Evolutionary conservation across 2,329 filamentous ascomycete species (phyloP).

Genomic region (Cryphonectria carpinicola): DNA sequence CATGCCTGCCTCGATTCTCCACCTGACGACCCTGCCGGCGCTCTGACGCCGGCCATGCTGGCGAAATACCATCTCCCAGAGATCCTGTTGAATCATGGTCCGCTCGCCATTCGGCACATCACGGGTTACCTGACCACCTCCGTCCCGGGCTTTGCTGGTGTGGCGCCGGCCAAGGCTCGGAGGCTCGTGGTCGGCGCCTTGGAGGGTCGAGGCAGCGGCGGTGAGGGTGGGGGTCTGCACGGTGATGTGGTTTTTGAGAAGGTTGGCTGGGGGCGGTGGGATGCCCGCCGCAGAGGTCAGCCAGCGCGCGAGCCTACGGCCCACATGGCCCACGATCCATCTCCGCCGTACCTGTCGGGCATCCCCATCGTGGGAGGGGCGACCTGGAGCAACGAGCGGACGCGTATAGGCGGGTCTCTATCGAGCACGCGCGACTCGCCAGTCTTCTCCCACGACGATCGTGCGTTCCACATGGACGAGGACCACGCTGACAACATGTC

Average conservation of each 20-base stretch:
- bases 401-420: conserved; percentile 53
- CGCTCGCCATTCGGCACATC: conserved; percentile 90
- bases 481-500: conserved; percentile 96
- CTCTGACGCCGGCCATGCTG: conserved; percentile 83
- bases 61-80: conserved; percentile 89
- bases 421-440: conserved; percentile 72
- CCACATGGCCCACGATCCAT: conserved; percentile 47
- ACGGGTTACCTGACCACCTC: conserved; percentile 93
- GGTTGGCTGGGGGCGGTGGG: conserved; percentile 97
- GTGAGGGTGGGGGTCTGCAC: conserved; percentile 62
- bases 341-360: conserved; percentile 50
- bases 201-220: conserved; percentile 71
- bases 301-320: conserved; percentile 47
- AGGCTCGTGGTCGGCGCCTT: conserved; percentile 90
- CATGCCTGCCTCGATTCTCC: conserved; percentile 47
- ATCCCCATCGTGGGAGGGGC: conserved; percentile 60
- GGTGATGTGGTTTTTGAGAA: conserved; percentile 88
- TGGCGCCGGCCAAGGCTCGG: conserved; percentile 86
- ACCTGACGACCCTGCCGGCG: conserved; percentile 69
- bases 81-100: conserved; percentile 87
- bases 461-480: conserved; percentile 65
- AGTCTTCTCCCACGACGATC: conserved; percentile 75
- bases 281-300: conserved; percentile 76
- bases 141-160: conserved; percentile 88
- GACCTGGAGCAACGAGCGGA: conserved; percentile 50